Evolutionary conservation across 2,329 filamentous ascomycete species (phyloP).

Genomic region (Botryotinia globosa): DNA sequence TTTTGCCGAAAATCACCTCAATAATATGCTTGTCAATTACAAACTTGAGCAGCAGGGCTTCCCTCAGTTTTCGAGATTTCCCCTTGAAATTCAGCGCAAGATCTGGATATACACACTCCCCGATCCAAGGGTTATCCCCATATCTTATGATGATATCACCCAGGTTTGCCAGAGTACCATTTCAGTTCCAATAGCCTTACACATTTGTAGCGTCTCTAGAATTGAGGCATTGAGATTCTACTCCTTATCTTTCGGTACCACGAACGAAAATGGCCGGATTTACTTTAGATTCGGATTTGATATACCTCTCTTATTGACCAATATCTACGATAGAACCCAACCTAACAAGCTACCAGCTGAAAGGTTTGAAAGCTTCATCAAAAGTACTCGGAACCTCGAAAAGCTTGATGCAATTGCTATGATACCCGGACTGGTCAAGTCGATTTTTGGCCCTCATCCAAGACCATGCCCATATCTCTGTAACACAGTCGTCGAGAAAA

Average conservation of each 20-base stretch:
- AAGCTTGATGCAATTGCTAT: conserved; percentile 1
- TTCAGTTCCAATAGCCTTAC: not conserved
- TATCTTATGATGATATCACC: not conserved
- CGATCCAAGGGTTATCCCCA: not conserved
- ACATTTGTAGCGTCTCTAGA: not conserved
- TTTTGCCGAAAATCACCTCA: not conserved
- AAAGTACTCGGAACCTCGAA: not conserved
- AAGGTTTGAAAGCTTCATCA: not conserved
- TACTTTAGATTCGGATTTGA: conserved; percentile 8
- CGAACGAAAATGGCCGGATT: not conserved
- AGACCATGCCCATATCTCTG: conserved; percentile 5
- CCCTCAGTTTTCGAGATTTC: not conserved
- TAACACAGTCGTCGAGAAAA: not conserved
- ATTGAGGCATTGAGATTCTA: not conserved
- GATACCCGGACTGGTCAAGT: conserved; percentile 8
- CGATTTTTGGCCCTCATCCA: not conserved
- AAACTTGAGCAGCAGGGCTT: not conserved
- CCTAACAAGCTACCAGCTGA: not conserved
- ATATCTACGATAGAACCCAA: not conserved
- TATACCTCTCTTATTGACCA: conserved; percentile 4
- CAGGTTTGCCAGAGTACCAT: not conserved
- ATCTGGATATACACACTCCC: not conserved
- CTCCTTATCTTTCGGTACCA: conserved; percentile 2
- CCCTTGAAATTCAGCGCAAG: conserved; percentile 2
- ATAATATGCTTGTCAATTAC: not conserved